Base-by-base conservation (phyloP, 305 asterid genomes). In the Stenogyne calaminthoides region DNA sequence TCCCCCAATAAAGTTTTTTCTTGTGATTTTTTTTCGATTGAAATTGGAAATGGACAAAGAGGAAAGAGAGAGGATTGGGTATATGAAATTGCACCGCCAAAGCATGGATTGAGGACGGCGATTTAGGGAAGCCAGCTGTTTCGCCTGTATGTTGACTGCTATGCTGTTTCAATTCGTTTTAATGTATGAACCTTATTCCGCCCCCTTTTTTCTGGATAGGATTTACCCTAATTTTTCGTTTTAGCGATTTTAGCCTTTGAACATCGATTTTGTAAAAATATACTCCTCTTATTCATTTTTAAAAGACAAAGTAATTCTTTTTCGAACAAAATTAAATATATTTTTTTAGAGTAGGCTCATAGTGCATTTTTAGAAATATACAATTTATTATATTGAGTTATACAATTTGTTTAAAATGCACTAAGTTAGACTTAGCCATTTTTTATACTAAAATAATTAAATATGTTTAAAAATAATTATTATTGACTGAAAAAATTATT, bases 21-120 rank as follows among this genome's bases (percentile, higher is more conserved):
- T n/a, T n/a, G n/a, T n/a, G n/a, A n/a, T n/a, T n/a, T n/a, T n/a
- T 9, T 32, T 32, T 32, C 5, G 36, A 57, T 54, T 36, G 39
- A 55, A 20, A 57, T 57, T 22, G 11, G 49, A 56, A 4, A 16
- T 9, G 3, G 63, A 52, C 56, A 27, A 46, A 64, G 56, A 7
- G 22, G 15, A 5, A 44, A 27, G 0, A 37, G 22, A 22, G 3
- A 19, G 14, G 55, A 39, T 9, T 9, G 25, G 58, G 36, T 40
- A 18, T 36, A 62, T 55, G 56, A 25, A 69, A 70, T 40, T 46
- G 25, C 78, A 71, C 69, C 75, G 80, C 73, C 73, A 62, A 68
- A 67, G 15, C 65, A 76, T 61, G 65, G 78, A 72, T 80, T 69
- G 73, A 80, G 32, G 84, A 58, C 56, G 84, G 74, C 74, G 76